These are phyloP conservation scores for Peronospora destructor DNA, from an alignment of 352 stramenopile genomes.

Conservation along the genomic window DNA sequence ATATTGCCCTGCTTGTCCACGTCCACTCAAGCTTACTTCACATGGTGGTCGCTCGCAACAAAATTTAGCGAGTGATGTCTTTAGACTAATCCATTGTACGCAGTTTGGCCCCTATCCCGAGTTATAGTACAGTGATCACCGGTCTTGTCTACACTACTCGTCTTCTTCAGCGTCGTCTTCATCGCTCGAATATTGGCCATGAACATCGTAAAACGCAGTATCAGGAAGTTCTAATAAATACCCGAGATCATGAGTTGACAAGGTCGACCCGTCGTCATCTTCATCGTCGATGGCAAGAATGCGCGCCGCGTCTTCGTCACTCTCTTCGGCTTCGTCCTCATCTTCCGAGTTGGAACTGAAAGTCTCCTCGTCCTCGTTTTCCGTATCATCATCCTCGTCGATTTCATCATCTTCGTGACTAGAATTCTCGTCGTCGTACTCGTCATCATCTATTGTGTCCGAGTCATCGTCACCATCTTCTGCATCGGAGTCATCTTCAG, in stretches of 20 bases:
- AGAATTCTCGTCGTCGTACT: constrained; percentile 66
- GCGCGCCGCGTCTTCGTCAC: constrained; percentile 16
- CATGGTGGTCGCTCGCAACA: no score
- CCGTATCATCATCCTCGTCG: constrained; percentile 43
- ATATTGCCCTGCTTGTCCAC: no score
- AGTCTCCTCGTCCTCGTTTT: constrained; percentile 35
- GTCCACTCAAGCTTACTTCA: no score
- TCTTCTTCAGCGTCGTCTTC: constrained; percentile 67
- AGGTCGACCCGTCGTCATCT: constrained; percentile 35
- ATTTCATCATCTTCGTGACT: constrained; percentile 47
- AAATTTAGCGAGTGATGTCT: no score
- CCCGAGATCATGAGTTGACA: constrained; percentile 51
- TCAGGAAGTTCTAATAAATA: constrained; percentile 71
- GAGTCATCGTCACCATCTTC: constrained; percentile 69
- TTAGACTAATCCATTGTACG: no score
- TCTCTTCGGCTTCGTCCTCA: constrained; percentile 22
- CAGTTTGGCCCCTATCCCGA: no score
- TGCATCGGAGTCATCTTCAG: constrained; percentile 84
- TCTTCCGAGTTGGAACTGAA: constrained; percentile 24
- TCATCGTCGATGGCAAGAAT: constrained; percentile 30
- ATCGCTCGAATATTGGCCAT: constrained; percentile 67
- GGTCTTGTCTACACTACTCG: constrained; percentile 21
- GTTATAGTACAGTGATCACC: no score
- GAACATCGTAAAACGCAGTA: constrained; percentile 61
- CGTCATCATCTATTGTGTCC: constrained; percentile 66